Percentiles rank a stretch among this genome's conserved stretches.
Conservation (phyloP, 73 alveolate genomes). For the Tetrahymena elliotti region DNA sequence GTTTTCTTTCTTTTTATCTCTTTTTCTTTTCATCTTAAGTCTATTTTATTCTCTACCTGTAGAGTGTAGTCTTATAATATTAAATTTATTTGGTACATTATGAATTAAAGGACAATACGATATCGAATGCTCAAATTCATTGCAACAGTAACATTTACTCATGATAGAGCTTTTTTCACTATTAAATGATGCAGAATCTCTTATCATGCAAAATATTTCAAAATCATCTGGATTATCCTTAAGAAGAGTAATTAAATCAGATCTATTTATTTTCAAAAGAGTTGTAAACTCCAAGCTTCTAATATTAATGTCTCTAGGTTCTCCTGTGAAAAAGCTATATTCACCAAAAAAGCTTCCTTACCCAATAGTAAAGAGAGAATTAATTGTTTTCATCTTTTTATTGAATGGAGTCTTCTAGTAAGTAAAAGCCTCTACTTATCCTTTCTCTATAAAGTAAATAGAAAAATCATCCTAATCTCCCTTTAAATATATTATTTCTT, state of each 20-base stretch:
- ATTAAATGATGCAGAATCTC: not conserved
- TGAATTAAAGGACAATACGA: not conserved
- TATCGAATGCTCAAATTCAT: not conserved
- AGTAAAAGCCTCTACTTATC: not conserved
- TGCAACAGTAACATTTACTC: not conserved
- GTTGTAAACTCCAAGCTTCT: not conserved
- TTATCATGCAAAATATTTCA: not conserved
- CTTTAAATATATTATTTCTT: not conserved
- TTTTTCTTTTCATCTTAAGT: not conserved
- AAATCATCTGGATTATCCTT: not conserved
- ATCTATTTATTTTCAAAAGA: not conserved
- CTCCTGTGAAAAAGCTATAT: not conserved
- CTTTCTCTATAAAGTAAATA: not conserved
- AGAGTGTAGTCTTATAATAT: not conserved
- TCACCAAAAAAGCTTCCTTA: not conserved
- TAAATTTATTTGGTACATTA: not conserved
- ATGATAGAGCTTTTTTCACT: not conserved
- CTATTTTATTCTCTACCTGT: not conserved
- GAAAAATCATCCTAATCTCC: not conserved
- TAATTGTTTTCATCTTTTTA: not conserved
- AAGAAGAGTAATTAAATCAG: not conserved
- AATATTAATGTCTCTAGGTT: not conserved
- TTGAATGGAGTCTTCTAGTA: not conserved
- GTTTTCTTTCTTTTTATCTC: not conserved
- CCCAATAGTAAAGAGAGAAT: not conserved